Evolutionary conservation across 2,329 filamentous ascomycete species (phyloP).

Genomic region (Cytospora piceicola): DNA sequence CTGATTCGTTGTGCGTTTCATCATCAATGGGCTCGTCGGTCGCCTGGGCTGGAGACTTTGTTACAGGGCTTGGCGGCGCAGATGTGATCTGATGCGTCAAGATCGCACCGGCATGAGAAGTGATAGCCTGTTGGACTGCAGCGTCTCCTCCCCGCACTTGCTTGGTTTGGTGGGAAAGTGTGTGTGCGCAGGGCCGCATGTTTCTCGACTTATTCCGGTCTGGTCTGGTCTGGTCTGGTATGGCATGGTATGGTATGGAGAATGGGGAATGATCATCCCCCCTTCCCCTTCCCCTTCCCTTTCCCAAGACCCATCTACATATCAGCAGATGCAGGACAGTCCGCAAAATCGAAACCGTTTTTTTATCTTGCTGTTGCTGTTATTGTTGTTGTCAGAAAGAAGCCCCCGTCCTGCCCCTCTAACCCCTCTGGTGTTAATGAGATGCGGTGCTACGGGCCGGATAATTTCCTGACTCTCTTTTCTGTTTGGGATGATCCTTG

Average conservation of each 20-base stretch:
- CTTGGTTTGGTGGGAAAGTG: neutral
- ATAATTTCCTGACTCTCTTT: neutral
- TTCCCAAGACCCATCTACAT: no score
- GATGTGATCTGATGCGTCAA: conserved; percentile 26
- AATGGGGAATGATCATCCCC: no score
- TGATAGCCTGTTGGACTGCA: conserved; percentile 18
- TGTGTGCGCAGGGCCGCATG: neutral
- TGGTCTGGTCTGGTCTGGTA: no score
- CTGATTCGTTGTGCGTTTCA: conserved; percentile 16
- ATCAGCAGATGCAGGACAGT: no score
- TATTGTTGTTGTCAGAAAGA: no score
- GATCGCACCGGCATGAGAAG: conserved; percentile 22
- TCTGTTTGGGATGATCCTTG: neutral
- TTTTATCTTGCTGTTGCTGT: no score
- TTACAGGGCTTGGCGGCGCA: conserved; percentile 10
- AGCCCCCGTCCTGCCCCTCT: no score
- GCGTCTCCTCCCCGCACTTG: neutral
- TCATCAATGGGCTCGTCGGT: conserved; percentile 9
- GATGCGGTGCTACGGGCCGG: neutral
- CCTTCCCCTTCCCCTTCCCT: no score
- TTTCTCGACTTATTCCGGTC: neutral
- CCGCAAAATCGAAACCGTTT: no score
- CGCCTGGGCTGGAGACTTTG: conserved; percentile 6
- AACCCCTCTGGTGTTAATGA: no score
- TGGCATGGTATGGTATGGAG: no score